Conservation (phyloP, 2,329 filamentous ascomycete species). For the Thielaviopsis ethacetica region DNA sequence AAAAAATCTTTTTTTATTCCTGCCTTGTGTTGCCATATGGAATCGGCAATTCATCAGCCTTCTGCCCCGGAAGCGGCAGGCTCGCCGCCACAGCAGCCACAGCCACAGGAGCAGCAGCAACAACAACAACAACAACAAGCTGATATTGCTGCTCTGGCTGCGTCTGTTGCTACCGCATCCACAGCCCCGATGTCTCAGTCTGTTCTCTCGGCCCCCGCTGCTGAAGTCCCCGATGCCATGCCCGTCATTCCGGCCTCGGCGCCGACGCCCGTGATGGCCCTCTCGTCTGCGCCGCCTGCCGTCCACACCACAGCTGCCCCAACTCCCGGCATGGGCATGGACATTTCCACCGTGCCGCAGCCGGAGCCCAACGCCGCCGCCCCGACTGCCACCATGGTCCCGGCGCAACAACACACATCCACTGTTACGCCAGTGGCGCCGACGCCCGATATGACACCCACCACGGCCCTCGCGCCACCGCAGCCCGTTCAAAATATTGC, state of each 20-base stretch:
- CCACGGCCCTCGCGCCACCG: conserved; percentile 1
- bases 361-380: too few species aligned
- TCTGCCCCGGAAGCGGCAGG: not conserved
- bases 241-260: not conserved
- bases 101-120: too few species aligned
- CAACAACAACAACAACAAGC: not conserved
- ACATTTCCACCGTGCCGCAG: too few species aligned
- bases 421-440: not conserved
- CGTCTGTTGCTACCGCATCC: not conserved
- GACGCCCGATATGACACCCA: conserved; percentile 1
- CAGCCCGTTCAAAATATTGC: not conserved
- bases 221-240: not conserved
- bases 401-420: not conserved
- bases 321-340: too few species aligned
- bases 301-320: too few species aligned
- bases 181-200: not conserved
- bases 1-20: not conserved
- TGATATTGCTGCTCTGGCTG: not conserved
- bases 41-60: not conserved
- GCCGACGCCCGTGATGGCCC: not conserved
- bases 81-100: not conserved
- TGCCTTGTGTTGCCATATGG: not conserved
- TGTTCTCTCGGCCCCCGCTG: not conserved
- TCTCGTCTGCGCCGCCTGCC: not conserved
- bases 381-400: not conserved